Conservation (phyloP, 176 grass and related monocot genomes). For the Pharus latifolius region DNA sequence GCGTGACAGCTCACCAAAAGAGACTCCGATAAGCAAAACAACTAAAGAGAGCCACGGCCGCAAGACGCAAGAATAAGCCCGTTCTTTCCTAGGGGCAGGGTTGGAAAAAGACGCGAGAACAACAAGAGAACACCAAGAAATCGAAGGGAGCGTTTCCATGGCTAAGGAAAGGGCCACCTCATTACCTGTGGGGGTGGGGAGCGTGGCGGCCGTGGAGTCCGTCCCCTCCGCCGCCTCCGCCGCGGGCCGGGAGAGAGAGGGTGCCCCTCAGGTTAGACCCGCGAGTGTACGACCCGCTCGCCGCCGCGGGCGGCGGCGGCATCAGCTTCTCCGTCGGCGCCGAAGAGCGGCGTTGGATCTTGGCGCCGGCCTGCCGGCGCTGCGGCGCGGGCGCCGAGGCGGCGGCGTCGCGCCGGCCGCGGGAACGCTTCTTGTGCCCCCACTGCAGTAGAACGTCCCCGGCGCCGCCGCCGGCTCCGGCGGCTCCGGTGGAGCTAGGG, state of each 20-base stretch:
- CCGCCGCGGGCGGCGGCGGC: conserved; percentile 28
- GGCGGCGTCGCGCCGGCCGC: conserved; percentile 38
- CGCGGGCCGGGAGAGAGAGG: conserved; percentile 2
- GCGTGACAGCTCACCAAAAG: conserved; percentile 3
- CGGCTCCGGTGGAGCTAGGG: neutral
- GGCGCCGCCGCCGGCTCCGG: neutral
- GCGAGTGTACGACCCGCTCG: conserved; percentile 24
- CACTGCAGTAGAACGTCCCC: conserved; percentile 56
- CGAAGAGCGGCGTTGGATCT: conserved; percentile 43
- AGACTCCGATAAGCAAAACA: neutral
- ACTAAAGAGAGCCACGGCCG: neutral
- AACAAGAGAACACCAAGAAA: neutral
- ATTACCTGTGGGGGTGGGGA: conserved; percentile 22
- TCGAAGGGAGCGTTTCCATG: neutral
- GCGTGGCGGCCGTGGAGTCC: neutral
- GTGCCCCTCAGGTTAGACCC: conserved; percentile 23
- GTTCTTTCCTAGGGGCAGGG: neutral
- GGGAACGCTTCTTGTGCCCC: conserved; percentile 66
- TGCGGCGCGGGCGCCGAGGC: conserved; percentile 12
- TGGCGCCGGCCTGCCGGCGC: neutral
- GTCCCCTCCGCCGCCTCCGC: neutral
- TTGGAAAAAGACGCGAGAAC: neutral
- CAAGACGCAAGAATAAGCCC: neutral
- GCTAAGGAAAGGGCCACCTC: neutral
- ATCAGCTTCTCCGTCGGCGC: conserved; percentile 51